Base-by-base conservation (phyloP, 1,139 yeast genomes). In the Protomyces macrosporus region DNA sequence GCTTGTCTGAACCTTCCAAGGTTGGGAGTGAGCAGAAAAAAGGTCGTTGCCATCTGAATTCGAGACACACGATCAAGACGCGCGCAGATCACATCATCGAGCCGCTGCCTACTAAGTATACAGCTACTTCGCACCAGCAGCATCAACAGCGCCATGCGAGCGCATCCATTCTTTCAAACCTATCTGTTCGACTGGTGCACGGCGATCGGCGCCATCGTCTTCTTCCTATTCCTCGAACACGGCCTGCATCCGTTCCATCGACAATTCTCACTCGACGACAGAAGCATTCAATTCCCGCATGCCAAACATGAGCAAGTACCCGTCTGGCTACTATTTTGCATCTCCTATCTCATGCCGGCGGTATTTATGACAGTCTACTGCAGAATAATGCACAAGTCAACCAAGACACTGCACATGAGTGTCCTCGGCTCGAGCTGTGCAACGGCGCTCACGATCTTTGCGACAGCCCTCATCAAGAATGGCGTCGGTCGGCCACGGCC, bases 401-500 rank as follows among this genome's bases (percentile, higher is more conserved):
- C 68, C 65, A 40, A 70, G 78, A 12, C 85, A 82, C 71, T 73
- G 82, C 14, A 79, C 86, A 1, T 65, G 82, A 0, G 69, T 85
- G 42, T 88, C 88, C 75, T 85, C 14, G 74, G 75, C 33, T 75
- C 84, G 12, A 76, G 87, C 0, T 74, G 84, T 67, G 76, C 81
- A 23, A 74, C 83, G 12, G 81, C 82, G 52, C 78, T 80, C 30
- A 68, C 86, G 36, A 71, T 86, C 59, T 58, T 58, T 52, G 62
- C 62, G 23, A 86, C 91, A 1, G 90, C 87, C 71, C 78, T 84
- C 37, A 74, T 87, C 68, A 88, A 88, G 75, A 84, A 86, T 71
- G 82, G 84, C 76, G 82, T 88, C 65, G 91, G 93, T 0, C 81
- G 93, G 72, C 84, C 84, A 64, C 79, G 95, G 70, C 95, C 95